phyloP scores from a whole-genome alignment of 805 yeast genomes.

The Wickerhamiella cacticola region DNA sequence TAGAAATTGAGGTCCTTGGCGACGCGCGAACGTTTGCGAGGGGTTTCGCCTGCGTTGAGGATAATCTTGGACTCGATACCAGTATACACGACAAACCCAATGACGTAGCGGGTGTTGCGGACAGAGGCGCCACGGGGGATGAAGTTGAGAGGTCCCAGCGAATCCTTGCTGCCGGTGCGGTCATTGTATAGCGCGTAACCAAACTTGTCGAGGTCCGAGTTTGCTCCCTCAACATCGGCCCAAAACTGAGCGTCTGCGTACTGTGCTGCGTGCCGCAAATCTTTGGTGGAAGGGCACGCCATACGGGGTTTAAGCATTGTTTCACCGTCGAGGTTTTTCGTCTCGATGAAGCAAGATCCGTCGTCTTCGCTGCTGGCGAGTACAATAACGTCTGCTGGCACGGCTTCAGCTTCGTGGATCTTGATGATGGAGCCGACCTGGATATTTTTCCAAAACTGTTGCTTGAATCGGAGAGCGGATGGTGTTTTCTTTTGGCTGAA shows the following conservation, averaged over 20 bases:
- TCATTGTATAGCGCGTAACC: conserved; percentile 54
- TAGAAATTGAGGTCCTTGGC: conserved; percentile 57
- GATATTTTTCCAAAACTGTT: conserved; percentile 60
- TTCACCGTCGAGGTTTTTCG: conserved; percentile 65
- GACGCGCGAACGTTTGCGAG: conserved; percentile 58
- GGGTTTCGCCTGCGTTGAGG: conserved; percentile 71
- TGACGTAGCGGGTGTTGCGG: conserved; percentile 66
- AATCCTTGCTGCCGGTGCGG: conserved; percentile 34
- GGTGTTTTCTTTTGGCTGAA: background rate
- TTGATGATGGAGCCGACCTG: conserved; percentile 66
- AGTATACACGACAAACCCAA: conserved; percentile 61
- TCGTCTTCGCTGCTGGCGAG: conserved; percentile 62
- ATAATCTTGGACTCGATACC: conserved; percentile 69
- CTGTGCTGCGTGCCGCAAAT: conserved; percentile 44
- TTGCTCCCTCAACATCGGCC: conserved; percentile 62
- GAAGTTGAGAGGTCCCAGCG: conserved; percentile 52
- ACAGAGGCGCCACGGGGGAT: conserved; percentile 62
- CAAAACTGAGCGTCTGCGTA: conserved; percentile 45
- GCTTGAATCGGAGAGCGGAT: conserved; percentile 31
- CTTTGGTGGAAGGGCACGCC: conserved; percentile 40
- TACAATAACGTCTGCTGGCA: conserved; percentile 66
- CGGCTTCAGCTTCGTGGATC: conserved; percentile 57
- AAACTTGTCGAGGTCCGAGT: conserved; percentile 48
- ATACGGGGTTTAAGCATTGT: conserved; percentile 57
- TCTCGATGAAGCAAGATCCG: conserved; percentile 57